A percentile compares a stretch with the other conserved stretches of the same genome.
These are phyloP conservation scores for Tilletia caries DNA, from an alignment of 1,284 basidiomycete species.

Conservation along the genomic window DNA sequence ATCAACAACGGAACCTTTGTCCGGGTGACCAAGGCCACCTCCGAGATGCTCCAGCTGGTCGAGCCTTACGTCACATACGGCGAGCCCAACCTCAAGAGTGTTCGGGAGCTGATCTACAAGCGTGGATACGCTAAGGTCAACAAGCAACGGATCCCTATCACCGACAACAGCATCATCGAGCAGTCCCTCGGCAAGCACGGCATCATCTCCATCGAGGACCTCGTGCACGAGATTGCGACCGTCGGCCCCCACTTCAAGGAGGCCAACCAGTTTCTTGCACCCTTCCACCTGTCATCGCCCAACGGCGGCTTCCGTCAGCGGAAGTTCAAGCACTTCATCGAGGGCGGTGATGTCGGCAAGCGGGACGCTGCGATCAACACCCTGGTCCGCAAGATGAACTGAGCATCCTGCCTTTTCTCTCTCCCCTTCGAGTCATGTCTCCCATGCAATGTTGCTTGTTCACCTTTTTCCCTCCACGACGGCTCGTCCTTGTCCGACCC, in stretches of 20 bases:
- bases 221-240: slow-evolving; percentile 94
- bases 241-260: slow-evolving; percentile 71
- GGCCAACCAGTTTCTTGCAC: slow-evolving; percentile 74
- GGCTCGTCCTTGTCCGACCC: not conserved
- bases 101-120: slow-evolving; percentile 98
- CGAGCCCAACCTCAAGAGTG: slow-evolving; percentile 91
- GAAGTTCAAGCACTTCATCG: slow-evolving; percentile 74
- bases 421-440: not conserved
- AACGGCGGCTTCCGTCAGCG: slow-evolving; percentile 94
- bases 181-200: slow-evolving; percentile 85
- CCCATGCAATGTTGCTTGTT: not conserved
- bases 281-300: slow-evolving; percentile 99
- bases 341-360: slow-evolving; percentile 79
- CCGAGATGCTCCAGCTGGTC: slow-evolving; percentile 95
- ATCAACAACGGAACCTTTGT: slow-evolving; percentile 99
- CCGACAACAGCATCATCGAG: slow-evolving; percentile 93
- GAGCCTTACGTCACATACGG: slow-evolving; percentile 89
- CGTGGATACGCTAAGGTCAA: slow-evolving; percentile 98
- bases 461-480: not conserved
- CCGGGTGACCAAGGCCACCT: slow-evolving; percentile 89
- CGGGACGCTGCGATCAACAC: slow-evolving; percentile 94
- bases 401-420: slow-evolving; percentile 26
- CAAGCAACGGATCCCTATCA: slow-evolving; percentile 93
- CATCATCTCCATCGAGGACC: slow-evolving; percentile 95
- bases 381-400: slow-evolving; percentile 96